These are phyloP conservation scores for Chlorella sp. DNA, from an alignment of 139 green algal genomes.

Conservation along the genomic window DNA sequence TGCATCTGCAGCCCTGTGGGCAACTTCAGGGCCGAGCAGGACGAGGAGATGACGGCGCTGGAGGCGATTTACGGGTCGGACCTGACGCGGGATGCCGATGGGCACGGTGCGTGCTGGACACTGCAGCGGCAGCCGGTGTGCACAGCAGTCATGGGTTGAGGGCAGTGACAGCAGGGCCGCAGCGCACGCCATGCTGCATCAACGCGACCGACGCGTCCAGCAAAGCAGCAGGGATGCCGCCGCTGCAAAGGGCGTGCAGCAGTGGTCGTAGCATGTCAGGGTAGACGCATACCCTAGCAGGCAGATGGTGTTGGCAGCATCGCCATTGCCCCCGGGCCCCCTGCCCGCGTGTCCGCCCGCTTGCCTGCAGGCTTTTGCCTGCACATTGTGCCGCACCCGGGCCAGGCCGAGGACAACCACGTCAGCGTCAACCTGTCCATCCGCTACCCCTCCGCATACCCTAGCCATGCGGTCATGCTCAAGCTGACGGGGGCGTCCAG, in stretches of 20 bases:
- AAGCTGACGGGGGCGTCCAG: constrained; percentile 15
- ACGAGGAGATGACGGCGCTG: constrained; percentile 33
- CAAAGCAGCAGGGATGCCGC: too few species aligned
- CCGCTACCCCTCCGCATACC: constrained; percentile 19
- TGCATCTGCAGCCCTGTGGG: neutral
- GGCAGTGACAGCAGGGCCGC: too few species aligned
- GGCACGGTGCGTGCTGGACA: neutral
- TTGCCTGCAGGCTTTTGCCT: constrained; percentile 64
- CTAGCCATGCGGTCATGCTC: constrained; percentile 6
- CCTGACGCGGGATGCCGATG: constrained; percentile 4
- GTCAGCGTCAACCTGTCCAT: constrained; percentile 15
- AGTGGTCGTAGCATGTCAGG: too few species aligned
- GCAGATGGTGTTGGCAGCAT: too few species aligned
- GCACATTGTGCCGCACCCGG: constrained; percentile 52
- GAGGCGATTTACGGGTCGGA: constrained; percentile 25
- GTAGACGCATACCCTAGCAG: too few species aligned
- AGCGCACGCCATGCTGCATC: too few species aligned
- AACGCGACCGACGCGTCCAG: too few species aligned
- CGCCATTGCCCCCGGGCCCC: too few species aligned
- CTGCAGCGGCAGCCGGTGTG: neutral
- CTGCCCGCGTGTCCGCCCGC: too few species aligned
- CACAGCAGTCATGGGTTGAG: too few species aligned
- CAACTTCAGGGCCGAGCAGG: constrained; percentile 11
- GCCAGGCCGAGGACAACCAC: constrained; percentile 41
- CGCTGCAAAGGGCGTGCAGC: too few species aligned